phyloP scores from a whole-genome alignment of 108 stramenopile genomes.

The Cyclotella baltica region DNA sequence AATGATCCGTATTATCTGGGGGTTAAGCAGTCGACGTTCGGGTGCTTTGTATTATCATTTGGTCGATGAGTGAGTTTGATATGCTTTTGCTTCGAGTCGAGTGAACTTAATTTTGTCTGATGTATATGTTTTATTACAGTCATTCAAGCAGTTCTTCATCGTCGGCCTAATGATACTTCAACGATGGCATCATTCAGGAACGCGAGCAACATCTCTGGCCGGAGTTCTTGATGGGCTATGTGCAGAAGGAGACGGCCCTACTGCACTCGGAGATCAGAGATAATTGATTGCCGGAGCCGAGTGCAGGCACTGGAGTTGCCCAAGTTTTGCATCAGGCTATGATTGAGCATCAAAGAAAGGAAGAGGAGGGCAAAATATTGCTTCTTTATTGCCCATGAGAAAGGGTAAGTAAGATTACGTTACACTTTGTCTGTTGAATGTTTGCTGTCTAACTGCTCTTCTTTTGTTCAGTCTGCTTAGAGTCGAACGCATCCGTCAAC shows the following conservation, averaged over 20 bases:
- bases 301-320: slow-evolving; percentile 94
- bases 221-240: slow-evolving; percentile 85
- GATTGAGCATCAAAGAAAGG: slow-evolving; percentile 82
- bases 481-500: slow-evolving; percentile 58
- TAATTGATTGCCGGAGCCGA: slow-evolving; percentile 93
- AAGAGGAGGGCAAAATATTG: slow-evolving; percentile 75
- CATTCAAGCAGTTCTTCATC: slow-evolving; percentile 91
- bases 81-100: not conserved
- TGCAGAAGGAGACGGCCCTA: slow-evolving; percentile 73
- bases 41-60: slow-evolving; percentile 87
- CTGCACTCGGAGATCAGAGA: slow-evolving; percentile 82
- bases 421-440: not conserved
- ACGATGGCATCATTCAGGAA: slow-evolving; percentile 99
- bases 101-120: not conserved
- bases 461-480: slow-evolving; percentile 59
- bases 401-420: slow-evolving; percentile 62
- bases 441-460: not conserved
- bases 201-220: slow-evolving; percentile 89
- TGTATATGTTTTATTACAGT: slow-evolving; percentile 49
- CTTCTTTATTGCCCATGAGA: slow-evolving; percentile 87
- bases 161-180: slow-evolving; percentile 98
- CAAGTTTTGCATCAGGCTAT: slow-evolving; percentile 86
- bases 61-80: slow-evolving; percentile 81
- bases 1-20: slow-evolving; percentile 95
- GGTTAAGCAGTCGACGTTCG: slow-evolving; percentile 77